Evolutionary conservation across 2,329 filamentous ascomycete genomes (phyloP), one percentile per base, ranked within the genome.

Genomic region (Penicillium sp.): DNA sequence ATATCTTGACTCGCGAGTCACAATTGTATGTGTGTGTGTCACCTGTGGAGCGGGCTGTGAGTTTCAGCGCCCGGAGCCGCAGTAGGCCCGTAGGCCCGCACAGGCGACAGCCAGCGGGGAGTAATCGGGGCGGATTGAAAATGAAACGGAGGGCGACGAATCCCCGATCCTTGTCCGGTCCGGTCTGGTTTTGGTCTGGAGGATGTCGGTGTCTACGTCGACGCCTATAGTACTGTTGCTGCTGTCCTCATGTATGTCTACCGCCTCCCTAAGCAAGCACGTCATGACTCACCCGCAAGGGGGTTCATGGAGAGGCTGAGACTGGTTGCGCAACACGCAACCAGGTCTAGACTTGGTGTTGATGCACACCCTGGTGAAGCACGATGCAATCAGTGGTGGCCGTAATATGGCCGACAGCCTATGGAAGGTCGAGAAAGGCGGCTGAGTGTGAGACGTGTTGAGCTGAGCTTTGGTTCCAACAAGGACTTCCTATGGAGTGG

Each of bases 211-310:
- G 40, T 10, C 40, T 19, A 43, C 40, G 40, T 10, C 40, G 6
- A 43, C 40, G n/a, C 22, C 40, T 19, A 19, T n/a, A 10, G 38
- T 42, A 11, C n/a, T 4, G 30, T 33, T 22, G 19, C 19, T 22
- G 11, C 30, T 33, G 30, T 33, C 10, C 30, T 33, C 11, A 33
- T 33, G 30, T 30, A 16, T 26, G 45, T 48, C 26, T 6, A 28
- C 43, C 43, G 43, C 49, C n/a, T 19, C 28, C 8, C 19, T 19
- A 33, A n/a, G 49, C 49, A 51, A 60, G 60, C 58, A 66, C 61
- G 65, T 65, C 59, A 65, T 65, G 49, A 60, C 63, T 59, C 57
- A 57, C 52, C 52, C 55, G 63, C 55, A 59, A 58, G 58, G 57
- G 49, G 49, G 52, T n/a, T n/a, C 8, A 22, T 6, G 28, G 28